These are phyloP conservation scores for Colletotrichum costaricense DNA, from an alignment of 2,329 filamentous ascomycete genomes.

Conservation along the genomic window DNA sequence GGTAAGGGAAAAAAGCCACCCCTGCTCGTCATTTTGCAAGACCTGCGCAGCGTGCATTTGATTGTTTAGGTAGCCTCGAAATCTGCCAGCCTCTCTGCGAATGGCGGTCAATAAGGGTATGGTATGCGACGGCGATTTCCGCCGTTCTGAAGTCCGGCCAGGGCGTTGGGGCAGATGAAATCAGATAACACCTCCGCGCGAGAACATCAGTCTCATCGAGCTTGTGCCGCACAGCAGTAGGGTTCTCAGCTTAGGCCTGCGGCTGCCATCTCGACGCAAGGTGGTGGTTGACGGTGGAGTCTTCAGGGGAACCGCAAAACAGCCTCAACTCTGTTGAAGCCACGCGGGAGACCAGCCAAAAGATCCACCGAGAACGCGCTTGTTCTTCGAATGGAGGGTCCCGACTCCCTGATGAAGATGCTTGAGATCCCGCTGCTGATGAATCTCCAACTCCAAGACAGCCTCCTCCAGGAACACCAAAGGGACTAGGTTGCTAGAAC, in stretches of 20 bases:
- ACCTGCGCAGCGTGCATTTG: neutral
- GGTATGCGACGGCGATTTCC: neutral
- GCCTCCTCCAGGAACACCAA: slow-evolving; percentile 27
- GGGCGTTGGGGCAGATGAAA: slow-evolving; percentile 2
- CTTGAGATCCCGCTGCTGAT: slow-evolving; percentile 31
- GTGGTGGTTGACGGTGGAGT: slow-evolving; percentile 26
- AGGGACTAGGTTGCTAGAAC: slow-evolving; percentile 27
- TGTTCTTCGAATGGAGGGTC: slow-evolving; percentile 31
- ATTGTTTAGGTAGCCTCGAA: neutral
- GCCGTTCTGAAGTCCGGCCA: neutral
- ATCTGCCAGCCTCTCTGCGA: slow-evolving; percentile 21
- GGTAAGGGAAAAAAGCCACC: neutral
- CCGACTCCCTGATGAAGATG: slow-evolving; percentile 23
- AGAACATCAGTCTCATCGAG: neutral
- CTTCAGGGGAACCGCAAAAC: slow-evolving; percentile 33
- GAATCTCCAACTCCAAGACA: slow-evolving; percentile 33
- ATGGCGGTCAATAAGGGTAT: slow-evolving; percentile 26
- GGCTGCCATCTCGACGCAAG: slow-evolving; percentile 5
- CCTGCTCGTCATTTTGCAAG: slow-evolving; percentile 24
- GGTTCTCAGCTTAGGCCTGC: slow-evolving; percentile 10
- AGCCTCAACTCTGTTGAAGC: slow-evolving; percentile 31
- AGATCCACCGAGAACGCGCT: slow-evolving; percentile 30
- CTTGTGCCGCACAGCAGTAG: neutral
- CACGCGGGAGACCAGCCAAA: slow-evolving; percentile 28
- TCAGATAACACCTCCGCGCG: slow-evolving; percentile 13